Conservation (phyloP, 2,329 filamentous ascomycete genomes). For the Phialophora verrucosa region DNA sequence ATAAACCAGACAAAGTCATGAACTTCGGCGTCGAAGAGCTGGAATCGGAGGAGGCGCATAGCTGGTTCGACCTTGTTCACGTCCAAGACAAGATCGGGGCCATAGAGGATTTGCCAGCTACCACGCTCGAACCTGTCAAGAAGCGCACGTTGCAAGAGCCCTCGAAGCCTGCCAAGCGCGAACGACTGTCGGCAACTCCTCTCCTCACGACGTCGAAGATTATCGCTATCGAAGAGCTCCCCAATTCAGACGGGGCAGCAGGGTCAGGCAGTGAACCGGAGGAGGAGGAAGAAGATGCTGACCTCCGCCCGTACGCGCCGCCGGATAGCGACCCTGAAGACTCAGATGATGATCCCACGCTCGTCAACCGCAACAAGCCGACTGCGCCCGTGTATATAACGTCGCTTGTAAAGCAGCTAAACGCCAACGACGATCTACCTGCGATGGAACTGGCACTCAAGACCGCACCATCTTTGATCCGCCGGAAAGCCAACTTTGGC, state of each 20-base stretch:
- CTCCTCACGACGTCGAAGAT: constrained; percentile 50
- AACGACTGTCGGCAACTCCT: constrained; percentile 21
- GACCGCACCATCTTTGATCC: constrained; percentile 79
- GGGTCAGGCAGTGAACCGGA: neutral
- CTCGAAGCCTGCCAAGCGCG: constrained; percentile 3
- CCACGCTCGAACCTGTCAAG: constrained; percentile 33
- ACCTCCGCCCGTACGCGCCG: constrained; percentile 79
- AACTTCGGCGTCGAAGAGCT: constrained; percentile 85
- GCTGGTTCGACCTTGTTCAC: constrained; percentile 72
- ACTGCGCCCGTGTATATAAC: constrained; percentile 72
- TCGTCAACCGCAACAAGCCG: constrained; percentile 81
- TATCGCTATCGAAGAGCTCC: constrained; percentile 67
- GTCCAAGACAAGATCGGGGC: constrained; percentile 68
- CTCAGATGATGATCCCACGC: constrained; percentile 88
- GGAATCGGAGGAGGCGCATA: constrained; percentile 71
- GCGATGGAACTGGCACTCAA: constrained; percentile 78
- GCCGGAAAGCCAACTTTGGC: constrained; percentile 86
- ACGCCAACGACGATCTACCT: constrained; percentile 82
- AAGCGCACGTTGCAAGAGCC: constrained; percentile 10
- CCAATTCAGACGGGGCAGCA: constrained; percentile 55
- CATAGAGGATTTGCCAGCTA: constrained; percentile 30
- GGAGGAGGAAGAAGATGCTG: constrained; percentile 66
- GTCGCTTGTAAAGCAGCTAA: constrained; percentile 50
- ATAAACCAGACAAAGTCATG: constrained; percentile 71
- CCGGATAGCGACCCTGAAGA: constrained; percentile 88